These are phyloP conservation scores for Pythium phragmiticola DNA, from an alignment of 352 stramenopile genomes.

Conservation along the genomic window DNA sequence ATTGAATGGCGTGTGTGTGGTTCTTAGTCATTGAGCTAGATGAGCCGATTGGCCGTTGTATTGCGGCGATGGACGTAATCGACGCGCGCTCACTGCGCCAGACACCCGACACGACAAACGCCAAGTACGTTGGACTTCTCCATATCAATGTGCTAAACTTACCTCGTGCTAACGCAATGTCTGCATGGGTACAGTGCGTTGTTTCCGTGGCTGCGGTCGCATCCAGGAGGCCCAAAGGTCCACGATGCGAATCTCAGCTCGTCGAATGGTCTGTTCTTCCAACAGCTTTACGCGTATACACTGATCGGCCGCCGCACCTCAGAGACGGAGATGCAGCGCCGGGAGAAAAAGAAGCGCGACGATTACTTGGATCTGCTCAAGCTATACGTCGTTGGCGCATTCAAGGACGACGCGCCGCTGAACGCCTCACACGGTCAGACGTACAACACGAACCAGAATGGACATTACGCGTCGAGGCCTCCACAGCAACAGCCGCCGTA, in stretches of 20 bases:
- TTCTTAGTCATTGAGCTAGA: slow-evolving; percentile 64
- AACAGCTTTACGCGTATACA: slow-evolving; percentile 82
- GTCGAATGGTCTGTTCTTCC: slow-evolving; percentile 77
- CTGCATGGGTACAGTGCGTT: slow-evolving; percentile 36
- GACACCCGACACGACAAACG: slow-evolving; percentile 64
- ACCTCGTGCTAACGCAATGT: background rate
- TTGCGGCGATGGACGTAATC: slow-evolving; percentile 76
- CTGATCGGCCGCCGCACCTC: slow-evolving; percentile 65
- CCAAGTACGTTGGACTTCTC: slow-evolving; percentile 25
- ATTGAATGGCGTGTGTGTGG: background rate
- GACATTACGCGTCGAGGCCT: slow-evolving; percentile 4
- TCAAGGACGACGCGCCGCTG: slow-evolving; percentile 34
- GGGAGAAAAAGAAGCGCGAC: slow-evolving; percentile 63
- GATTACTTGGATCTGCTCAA: slow-evolving; percentile 64
- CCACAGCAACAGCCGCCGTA: slow-evolving; percentile 18
- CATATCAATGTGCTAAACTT: background rate
- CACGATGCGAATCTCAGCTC: slow-evolving; percentile 60
- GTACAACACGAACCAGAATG: background rate
- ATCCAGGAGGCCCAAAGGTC: slow-evolving; percentile 47
- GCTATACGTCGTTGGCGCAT: slow-evolving; percentile 66
- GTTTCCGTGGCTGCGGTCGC: slow-evolving; percentile 76
- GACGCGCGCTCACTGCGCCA: slow-evolving; percentile 69
- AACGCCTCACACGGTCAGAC: slow-evolving; percentile 6
- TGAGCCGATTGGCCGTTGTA: slow-evolving; percentile 57
- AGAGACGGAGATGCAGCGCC: slow-evolving; percentile 39